A percentile compares a stretch with the other conserved stretches of the same genome.
Conservation (phyloP, 2,329 filamentous ascomycete genomes). For the Niveomyces coronatus region DNA sequence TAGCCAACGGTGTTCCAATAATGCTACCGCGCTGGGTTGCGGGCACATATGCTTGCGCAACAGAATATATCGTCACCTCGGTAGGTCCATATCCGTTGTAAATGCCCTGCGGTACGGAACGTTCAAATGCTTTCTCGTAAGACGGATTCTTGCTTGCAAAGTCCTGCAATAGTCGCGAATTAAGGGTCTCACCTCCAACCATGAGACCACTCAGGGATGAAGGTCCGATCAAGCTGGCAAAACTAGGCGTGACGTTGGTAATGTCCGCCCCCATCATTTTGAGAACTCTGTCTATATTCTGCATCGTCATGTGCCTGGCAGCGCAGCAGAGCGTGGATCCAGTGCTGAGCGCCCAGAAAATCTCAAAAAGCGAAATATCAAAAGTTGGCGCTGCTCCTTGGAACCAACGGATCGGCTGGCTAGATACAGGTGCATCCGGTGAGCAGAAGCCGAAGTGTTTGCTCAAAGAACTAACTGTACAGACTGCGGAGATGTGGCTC, state of each 20-base stretch:
- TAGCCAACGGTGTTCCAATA: constrained; percentile 24
- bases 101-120: constrained; percentile 10
- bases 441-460: constrained; percentile 1
- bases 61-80: constrained; percentile 17
- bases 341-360: constrained; percentile 65
- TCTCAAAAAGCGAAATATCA: constrained; percentile 73
- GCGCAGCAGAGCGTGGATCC: constrained; percentile 26
- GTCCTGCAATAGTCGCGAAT: constrained; percentile 21
- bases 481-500: constrained; percentile 20
- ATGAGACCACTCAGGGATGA: constrained; percentile 19
- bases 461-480: constrained; percentile 22
- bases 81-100: constrained; percentile 21
- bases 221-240: constrained; percentile 23
- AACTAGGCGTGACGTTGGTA: constrained; percentile 28
- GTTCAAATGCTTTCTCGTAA: not conserved
- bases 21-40: constrained; percentile 21
- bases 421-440: not conserved
- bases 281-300: constrained; percentile 14
- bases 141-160: constrained; percentile 14
- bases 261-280: constrained; percentile 23
- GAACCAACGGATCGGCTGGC: constrained; percentile 22
- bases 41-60: constrained; percentile 14
- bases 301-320: constrained; percentile 18
- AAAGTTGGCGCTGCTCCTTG: constrained; percentile 38
- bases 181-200: constrained; percentile 24